These are phyloP conservation scores for Chlorella sorokiniana DNA, from an alignment of 139 green algal species.

Conservation along the genomic window DNA sequence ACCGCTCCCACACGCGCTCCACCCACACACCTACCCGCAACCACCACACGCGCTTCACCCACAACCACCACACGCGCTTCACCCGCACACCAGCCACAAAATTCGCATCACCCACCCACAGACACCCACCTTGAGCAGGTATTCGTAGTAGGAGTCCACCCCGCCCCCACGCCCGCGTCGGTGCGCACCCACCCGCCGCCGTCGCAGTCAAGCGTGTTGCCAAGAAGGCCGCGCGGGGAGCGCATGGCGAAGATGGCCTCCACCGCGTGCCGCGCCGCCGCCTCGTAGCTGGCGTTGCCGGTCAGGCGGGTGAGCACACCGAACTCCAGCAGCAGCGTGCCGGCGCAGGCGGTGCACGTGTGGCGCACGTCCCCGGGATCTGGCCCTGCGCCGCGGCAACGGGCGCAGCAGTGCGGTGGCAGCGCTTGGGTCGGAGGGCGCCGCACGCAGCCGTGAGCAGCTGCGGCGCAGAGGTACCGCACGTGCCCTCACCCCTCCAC, in stretches of 20 bases:
- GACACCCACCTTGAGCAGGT: constrained; percentile 81
- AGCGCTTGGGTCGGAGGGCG: background rate
- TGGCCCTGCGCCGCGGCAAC: constrained; percentile 51
- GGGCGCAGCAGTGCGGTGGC: too few species aligned
- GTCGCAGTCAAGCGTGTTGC: constrained; percentile 74
- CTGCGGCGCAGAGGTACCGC: too few species aligned
- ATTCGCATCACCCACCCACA: background rate
- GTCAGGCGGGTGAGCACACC: constrained; percentile 72
- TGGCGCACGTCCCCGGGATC: constrained; percentile 54
- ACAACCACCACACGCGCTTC: too few species aligned
- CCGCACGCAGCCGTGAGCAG: background rate
- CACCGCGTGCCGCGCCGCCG: constrained; percentile 33
- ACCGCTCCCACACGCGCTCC: too few species aligned
- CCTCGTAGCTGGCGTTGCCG: constrained; percentile 53
- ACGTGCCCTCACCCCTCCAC: too few species aligned
- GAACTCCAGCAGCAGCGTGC: constrained; percentile 90
- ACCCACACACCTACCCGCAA: too few species aligned
- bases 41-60: too few species aligned
- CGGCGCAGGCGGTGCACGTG: constrained; percentile 87
- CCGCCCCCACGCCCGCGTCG: constrained; percentile 79
- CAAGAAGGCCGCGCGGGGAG: constrained; percentile 65
- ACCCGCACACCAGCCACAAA: background rate
- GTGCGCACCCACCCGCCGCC: constrained; percentile 68
- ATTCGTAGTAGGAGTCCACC: constrained; percentile 91
- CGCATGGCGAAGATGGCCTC: constrained; percentile 43